Base-by-base conservation (phyloP, 176 grass and related monocot genomes). In the Avena atlantica region DNA sequence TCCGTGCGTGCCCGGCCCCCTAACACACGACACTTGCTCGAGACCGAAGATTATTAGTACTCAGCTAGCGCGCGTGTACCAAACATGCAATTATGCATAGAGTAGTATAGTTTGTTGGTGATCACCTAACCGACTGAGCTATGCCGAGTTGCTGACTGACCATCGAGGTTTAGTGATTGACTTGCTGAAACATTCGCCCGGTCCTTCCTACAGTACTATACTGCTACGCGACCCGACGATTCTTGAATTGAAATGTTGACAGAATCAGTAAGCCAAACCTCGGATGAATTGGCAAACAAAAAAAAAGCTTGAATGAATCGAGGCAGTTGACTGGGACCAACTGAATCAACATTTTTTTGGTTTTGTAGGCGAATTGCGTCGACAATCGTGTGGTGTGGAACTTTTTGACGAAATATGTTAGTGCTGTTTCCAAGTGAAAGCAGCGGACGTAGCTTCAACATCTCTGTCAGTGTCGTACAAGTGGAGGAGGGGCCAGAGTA, bases 231-330 rank as follows among this genome's bases (percentile, higher is more conserved):
- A 66, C 10, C 24, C 6, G 27, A 31, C 7, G 44, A 55, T 23
- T 29, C 17, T 86, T 72, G 11, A 79, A 31, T 64, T 78, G 27
- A 78, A 86, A 83, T 51, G 36, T n/a, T 29, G 73, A 53, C 47
- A 17, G 3, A 4, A 76, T 52, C 29, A 34, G 31, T 34, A 34
- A 3, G 2, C 31, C 31, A 34, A 34, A 34, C 31, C 31, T 34
- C 31, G 31, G 31, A 34, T 56, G 11, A 20, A 42, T 5, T 25
- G n/a, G 4, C 45, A 3, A 34, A 34, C 31, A 34, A 13, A 63
- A 61, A 10, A 29, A 65, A 65, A 29, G 12, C 37, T 77, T 72
- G 87, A 70, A 14, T 63, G 15, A 36, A 40, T 8, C 19, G 24
- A 3, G 16, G 16, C 45, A 12, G n/a, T 23, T 80, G 52, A 70